Evolutionary conservation across 164 flowering plant species (phyloP).

Genomic region (Saururus chinensis): DNA sequence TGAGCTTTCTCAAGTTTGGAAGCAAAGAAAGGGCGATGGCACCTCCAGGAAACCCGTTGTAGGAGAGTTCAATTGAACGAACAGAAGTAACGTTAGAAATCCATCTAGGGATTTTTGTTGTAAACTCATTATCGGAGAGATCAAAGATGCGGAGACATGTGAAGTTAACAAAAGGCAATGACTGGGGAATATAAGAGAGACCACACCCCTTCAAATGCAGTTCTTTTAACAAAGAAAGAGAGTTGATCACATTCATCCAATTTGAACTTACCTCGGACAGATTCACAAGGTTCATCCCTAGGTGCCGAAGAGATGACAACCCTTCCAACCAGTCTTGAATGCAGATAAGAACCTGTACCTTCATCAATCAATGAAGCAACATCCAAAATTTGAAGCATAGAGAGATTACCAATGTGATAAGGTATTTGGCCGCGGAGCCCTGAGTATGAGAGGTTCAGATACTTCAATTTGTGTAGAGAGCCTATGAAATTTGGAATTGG

Average conservation of each 20-base stretch:
- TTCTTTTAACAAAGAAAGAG: constrained; percentile 8
- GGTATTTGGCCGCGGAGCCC: neutral
- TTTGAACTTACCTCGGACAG: neutral
- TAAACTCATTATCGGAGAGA: too few relatives aligned
- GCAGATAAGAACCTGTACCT: neutral
- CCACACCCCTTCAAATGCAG: neutral
- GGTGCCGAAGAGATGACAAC: neutral
- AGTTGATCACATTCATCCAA: constrained; percentile 3
- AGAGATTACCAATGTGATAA: neutral
- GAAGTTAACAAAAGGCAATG: too few relatives aligned
- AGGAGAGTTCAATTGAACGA: too few relatives aligned
- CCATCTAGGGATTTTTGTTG: too few relatives aligned
- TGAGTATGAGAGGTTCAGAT: neutral
- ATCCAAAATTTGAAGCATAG: neutral
- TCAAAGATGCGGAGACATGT: too few relatives aligned
- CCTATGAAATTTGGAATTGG: neutral
- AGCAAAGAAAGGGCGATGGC: too few relatives aligned
- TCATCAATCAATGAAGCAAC: neutral
- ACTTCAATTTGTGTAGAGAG: neutral
- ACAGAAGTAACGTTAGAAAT: too few relatives aligned
- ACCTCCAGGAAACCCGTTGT: too few relatives aligned
- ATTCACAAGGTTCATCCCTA: neutral
- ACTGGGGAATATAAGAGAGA: too few relatives aligned
- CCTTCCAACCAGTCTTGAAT: neutral
- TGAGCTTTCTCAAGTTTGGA: too few relatives aligned